A percentile compares a stretch with the other conserved stretches of the same genome.
phyloP scores from a whole-genome alignment of 1,284 basidiomycete species.

The Baeospora myosura region DNA sequence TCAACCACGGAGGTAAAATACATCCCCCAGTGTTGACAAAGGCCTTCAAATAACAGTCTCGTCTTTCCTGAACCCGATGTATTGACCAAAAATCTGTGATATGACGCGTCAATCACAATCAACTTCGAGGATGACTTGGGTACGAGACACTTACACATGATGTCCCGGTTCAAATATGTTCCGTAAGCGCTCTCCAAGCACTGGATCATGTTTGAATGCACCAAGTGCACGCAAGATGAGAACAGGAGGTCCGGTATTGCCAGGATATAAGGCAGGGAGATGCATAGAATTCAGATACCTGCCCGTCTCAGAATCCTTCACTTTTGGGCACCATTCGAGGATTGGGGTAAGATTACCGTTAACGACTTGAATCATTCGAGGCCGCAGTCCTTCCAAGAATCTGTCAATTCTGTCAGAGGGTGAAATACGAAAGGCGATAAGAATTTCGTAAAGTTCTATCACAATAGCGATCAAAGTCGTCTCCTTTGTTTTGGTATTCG shows the following conservation, averaged over 20 bases:
- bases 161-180: background rate
- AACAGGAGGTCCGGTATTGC: background rate
- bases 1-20: background rate
- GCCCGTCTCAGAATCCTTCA: background rate
- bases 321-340: background rate
- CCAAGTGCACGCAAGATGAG: background rate
- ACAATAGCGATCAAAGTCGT: no score
- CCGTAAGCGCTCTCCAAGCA: background rate
- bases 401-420: background rate
- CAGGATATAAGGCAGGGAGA: background rate
- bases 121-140: no score
- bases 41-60: background rate
- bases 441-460: no score
- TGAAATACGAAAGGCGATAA: background rate
- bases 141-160: no score
- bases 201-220: background rate
- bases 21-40: background rate
- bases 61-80: constrained; percentile 2
- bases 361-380: background rate
- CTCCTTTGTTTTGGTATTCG: no score
- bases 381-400: background rate
- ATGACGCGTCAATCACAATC: no score
- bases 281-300: background rate
- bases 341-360: background rate
- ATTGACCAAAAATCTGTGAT: constrained; percentile 1